Evolutionary conservation across 2,329 filamentous ascomycete genomes (phyloP), one percentile per base, ranked within the genome.

Genomic region (Eurotiales sp.): DNA sequence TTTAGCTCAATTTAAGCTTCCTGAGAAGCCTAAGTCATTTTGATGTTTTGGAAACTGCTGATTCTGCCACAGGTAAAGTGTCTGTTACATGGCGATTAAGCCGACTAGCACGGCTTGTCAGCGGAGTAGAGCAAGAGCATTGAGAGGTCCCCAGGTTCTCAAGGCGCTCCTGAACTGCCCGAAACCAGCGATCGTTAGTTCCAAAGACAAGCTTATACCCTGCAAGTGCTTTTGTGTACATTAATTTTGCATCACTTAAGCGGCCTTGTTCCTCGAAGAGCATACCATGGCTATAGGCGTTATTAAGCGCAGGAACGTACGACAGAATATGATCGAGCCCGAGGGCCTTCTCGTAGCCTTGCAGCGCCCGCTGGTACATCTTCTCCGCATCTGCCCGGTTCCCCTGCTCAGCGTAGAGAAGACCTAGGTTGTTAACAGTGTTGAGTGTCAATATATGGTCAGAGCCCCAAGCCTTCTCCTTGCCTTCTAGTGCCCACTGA

Each of bases 141-240:
- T 49, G n/a, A 41, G 46, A 41, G 36, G 17, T 49, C 25, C 41
- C 17, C 25, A 49, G 34, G 46, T 49, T 34, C 46, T 41, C 32
- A 41, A 49, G 46, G 8, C 23, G 46, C 36, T 41, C 36, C 36
- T 42, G 36, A 25, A 8, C 36, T 41, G 46, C 36, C 36, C 15
- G 36, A 19, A 41, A 49, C 46, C 17, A 22, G 36, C 25, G 36
- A 42, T 49, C 2, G 12, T 49, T 12, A 49, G 46, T 32, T 41
- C 46, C 36, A 41, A 49, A 49, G 46, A 49, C 46, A 49, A 41
- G 36, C 46, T 49, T 49, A 25, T 42, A 49, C 25, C 46, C 46
- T 12, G 22, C 15, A 49, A 49, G 36, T 34, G 46, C 46, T 41
- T 19, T 42, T 49, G 36, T 34, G 15, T 49, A 49, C 36, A 49